Percentiles rank a stretch among this genome's conserved stretches.
Evolutionary conservation across 108 stramenopile species (phyloP).

Genomic region (Nitzschia sp.): DNA sequence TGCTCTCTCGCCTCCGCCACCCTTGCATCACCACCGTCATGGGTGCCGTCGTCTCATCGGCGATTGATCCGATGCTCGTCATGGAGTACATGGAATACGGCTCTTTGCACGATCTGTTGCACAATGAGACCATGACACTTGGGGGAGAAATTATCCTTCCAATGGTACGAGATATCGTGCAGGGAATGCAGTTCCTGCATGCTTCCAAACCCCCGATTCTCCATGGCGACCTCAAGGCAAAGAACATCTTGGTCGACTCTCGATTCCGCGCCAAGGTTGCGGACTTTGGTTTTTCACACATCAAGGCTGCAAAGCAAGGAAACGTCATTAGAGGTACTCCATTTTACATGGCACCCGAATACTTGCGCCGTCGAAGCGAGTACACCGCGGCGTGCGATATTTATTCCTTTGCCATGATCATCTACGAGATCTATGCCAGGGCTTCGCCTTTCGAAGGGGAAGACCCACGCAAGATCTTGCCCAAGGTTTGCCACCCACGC

Average conservation of each 20-base stretch:
- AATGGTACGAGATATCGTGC: constrained; percentile 53
- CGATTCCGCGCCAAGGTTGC: constrained; percentile 52
- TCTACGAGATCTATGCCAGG: constrained; percentile 57
- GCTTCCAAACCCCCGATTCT: constrained; percentile 50
- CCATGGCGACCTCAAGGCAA: constrained; percentile 53
- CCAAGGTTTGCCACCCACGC: constrained; percentile 20
- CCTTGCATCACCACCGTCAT: constrained; percentile 65
- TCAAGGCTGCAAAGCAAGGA: constrained; percentile 55
- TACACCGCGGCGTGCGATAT: constrained; percentile 54
- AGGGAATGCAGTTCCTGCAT: constrained; percentile 57
- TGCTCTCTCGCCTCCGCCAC: constrained; percentile 60
- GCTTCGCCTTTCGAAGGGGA: constrained; percentile 56
- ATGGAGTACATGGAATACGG: constrained; percentile 70
- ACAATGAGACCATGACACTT: constrained; percentile 54
- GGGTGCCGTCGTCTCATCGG: constrained; percentile 36
- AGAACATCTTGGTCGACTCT: constrained; percentile 52
- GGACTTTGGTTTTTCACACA: constrained; percentile 86
- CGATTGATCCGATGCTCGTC: constrained; percentile 49
- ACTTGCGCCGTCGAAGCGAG: constrained; percentile 38
- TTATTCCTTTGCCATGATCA: constrained; percentile 61
- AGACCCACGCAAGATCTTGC: constrained; percentile 30
- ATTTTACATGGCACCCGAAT: constrained; percentile 95
- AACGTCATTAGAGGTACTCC: constrained; percentile 66
- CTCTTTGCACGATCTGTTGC: constrained; percentile 56
- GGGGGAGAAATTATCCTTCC: constrained; percentile 58